Percentiles rank a stretch among this genome's conserved stretches.
phyloP scores from a whole-genome alignment of 768 basidiomycete species.

The Neoboletus brunneissimus region DNA sequence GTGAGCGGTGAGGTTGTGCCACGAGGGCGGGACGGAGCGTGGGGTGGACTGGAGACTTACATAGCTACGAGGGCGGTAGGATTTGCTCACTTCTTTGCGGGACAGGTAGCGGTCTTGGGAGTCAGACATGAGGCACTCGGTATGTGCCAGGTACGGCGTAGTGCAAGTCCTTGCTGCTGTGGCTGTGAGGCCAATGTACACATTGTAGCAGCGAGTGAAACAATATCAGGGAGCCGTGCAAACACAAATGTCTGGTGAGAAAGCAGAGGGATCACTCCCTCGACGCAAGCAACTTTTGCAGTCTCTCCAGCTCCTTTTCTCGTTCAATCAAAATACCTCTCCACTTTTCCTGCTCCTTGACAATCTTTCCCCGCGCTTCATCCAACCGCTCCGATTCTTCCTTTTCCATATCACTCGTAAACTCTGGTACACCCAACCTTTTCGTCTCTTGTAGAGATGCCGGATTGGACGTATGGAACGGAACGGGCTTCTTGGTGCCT shows the following conservation, averaged over 20 bases:
- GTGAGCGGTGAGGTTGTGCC: too few species aligned
- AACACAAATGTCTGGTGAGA: background rate
- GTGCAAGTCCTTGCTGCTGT: background rate
- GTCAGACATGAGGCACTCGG: constrained; percentile 25
- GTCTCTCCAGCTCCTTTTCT: constrained; percentile 74
- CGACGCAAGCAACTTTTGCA: constrained; percentile 50
- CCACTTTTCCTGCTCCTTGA: constrained; percentile 77
- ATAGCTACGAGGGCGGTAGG: constrained; percentile 41
- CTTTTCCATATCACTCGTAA: constrained; percentile 78
- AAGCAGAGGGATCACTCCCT: constrained; percentile 10
- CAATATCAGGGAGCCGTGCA: background rate
- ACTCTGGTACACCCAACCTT: constrained; percentile 73
- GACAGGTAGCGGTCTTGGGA: constrained; percentile 32
- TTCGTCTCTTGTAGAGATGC: constrained; percentile 62
- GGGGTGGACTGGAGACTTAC: constrained; percentile 19
- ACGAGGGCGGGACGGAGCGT: background rate
- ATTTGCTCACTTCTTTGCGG: constrained; percentile 31
- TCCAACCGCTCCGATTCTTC: constrained; percentile 82
- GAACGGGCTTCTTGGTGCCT: constrained; percentile 53
- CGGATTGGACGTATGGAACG: constrained; percentile 66
- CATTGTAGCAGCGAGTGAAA: too few species aligned
- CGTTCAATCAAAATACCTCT: constrained; percentile 64
- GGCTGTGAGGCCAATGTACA: constrained; percentile 8
- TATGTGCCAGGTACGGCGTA: too few species aligned
- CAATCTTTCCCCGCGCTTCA: constrained; percentile 64